A percentile compares a stretch with the other conserved stretches of the same genome.
Evolutionary conservation across 805 yeast species (phyloP).

Genomic region (Wickerhamiella azymoides): DNA sequence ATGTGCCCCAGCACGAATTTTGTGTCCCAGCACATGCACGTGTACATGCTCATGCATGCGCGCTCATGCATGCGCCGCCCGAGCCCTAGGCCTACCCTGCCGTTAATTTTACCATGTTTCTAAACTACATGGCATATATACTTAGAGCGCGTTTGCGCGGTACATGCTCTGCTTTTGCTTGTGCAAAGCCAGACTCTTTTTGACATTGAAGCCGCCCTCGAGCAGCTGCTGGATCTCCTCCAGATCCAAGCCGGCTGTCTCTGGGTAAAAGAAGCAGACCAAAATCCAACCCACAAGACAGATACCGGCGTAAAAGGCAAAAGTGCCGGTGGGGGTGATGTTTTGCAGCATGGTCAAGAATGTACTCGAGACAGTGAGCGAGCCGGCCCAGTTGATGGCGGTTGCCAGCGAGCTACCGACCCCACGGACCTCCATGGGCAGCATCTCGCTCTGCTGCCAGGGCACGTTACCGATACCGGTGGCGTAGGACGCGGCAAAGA

Average conservation of each 20-base stretch:
- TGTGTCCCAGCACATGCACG: too few species aligned
- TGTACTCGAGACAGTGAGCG: constrained; percentile 77
- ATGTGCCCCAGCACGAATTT: too few species aligned
- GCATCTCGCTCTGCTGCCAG: constrained; percentile 94
- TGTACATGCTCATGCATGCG: too few species aligned
- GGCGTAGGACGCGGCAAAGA: constrained; percentile 81
- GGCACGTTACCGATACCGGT: constrained; percentile 95
- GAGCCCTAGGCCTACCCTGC: too few species aligned
- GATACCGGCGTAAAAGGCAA: constrained; percentile 76
- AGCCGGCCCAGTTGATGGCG: constrained; percentile 92
- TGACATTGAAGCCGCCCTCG: constrained; percentile 76
- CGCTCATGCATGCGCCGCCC: too few species aligned
- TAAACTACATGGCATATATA: too few species aligned
- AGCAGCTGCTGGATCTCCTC: constrained; percentile 82
- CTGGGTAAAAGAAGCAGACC: constrained; percentile 80
- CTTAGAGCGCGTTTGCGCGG: constrained; percentile 3
- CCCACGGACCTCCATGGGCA: constrained; percentile 88
- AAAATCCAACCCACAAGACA: constrained; percentile 58
- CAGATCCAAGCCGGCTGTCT: constrained; percentile 73
- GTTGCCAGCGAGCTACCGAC: constrained; percentile 84
- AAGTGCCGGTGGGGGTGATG: constrained; percentile 92
- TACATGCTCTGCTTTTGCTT: constrained; percentile 16
- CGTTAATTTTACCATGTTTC: too few species aligned
- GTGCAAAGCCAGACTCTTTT: constrained; percentile 43
- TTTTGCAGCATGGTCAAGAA: constrained; percentile 87